phyloP scores from a whole-genome alignment of 2,329 filamentous ascomycete genomes.

The Alternaria metachromatica region DNA sequence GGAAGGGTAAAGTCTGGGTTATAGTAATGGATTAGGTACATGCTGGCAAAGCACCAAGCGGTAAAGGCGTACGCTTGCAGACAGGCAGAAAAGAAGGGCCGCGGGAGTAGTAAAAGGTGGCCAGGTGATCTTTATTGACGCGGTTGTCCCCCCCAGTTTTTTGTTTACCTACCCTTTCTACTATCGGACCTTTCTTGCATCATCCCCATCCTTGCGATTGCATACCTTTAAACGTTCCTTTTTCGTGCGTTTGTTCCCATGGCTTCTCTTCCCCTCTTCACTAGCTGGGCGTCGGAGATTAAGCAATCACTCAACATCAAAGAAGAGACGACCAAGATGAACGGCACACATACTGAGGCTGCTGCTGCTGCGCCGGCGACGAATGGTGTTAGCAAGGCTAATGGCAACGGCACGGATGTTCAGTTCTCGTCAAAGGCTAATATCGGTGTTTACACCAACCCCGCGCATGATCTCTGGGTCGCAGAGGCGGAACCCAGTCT shows the following conservation, averaged over 20 bases:
- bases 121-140: slow-evolving; percentile 2
- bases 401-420: slow-evolving; percentile 40
- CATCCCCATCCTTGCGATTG: neutral
- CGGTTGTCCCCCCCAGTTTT: neutral
- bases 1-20: slow-evolving; percentile 11
- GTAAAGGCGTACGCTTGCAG: neutral
- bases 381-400: neutral
- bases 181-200: neutral
- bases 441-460: slow-evolving; percentile 96
- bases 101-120: neutral
- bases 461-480: slow-evolving; percentile 89
- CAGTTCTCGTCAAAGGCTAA: slow-evolving; percentile 73
- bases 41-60: neutral
- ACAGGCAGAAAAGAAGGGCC: neutral
- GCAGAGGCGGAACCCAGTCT: slow-evolving; percentile 76
- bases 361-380: slow-evolving; percentile 4
- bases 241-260: neutral
- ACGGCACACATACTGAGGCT: slow-evolving; percentile 3
- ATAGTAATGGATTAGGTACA: neutral
- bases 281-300: slow-evolving; percentile 1
- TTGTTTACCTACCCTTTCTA: neutral
- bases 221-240: neutral
- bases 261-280: slow-evolving; percentile 5
- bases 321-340: slow-evolving; percentile 1
- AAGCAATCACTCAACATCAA: neutral